Base-by-base conservation (phyloP, 768 basidiomycete genomes). In the Phlegmacium glaucopus region DNA sequence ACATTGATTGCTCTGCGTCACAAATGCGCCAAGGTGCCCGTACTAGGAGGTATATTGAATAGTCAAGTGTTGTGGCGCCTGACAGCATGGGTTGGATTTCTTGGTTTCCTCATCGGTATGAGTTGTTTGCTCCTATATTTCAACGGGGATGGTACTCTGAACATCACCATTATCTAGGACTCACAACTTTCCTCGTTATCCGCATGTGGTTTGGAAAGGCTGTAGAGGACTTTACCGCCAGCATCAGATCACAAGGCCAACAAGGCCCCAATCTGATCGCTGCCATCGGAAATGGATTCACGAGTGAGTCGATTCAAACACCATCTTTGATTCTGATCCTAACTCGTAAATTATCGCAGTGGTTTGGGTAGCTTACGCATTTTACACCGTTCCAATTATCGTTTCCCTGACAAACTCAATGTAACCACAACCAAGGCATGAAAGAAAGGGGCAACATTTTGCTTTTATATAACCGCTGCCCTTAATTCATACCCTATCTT, bases 181-280 rank as follows among this genome's bases (percentile, higher is more conserved):
- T 87, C 48, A 80, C 80, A 3, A 72, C 84, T 8, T 86, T 87
- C 68, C 71, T 88, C 15, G 74, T 90, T 49, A 66, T 86, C 44
- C 80, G 85, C 50, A 86, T 91, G 78, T 88, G 83, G 79, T 88
- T 88, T 51, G 86, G 83, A 15, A 88, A 90, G 63, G 81, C 87
- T 2, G 80, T 83, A 0, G 77, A 83, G 44, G 87, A 89, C 58
- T 90, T 91, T 67, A 91, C 91, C 61, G 59, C 68, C 37, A 79
- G 72, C 43, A 81, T 90, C 43, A 51, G 68, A 18, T 61, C 74
- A 8, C 75, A 76, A 50, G 83, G 82, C 16, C 49, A 60, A 3
- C 66, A 74, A 46, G 83, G 76, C 4, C 83, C 85, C 2, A 67
- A 79, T 28, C 69, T 90, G 37, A 67, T 80, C 37, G 88, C 89